Evolutionary conservation across 768 basidiomycete species (phyloP).

Genomic region (Podaxis mareebaensis): DNA sequence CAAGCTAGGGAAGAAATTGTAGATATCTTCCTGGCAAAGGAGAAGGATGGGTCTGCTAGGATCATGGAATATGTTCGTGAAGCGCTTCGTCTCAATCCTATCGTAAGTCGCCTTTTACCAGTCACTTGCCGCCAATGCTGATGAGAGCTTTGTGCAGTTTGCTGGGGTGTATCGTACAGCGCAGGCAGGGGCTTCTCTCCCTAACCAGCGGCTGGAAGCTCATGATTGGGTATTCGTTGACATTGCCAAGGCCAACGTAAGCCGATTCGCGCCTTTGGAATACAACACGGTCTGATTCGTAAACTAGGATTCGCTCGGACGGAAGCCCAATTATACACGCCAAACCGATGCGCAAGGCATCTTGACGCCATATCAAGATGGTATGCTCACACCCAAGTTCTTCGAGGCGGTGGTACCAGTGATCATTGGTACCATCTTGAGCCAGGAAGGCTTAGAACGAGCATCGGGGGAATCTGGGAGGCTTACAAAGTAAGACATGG

Average conservation of each 20-base stretch:
- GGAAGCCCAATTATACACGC: constrained; percentile 23
- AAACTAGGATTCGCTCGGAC: constrained; percentile 5
- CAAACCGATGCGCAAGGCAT: constrained; percentile 27
- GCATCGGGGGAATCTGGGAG: constrained; percentile 38
- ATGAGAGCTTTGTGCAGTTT: constrained; percentile 26
- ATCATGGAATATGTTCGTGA: constrained; percentile 46
- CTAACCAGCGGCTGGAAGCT: constrained; percentile 22
- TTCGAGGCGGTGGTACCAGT: constrained; percentile 43
- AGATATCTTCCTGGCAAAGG: constrained; percentile 28
- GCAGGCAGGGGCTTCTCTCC: constrained; percentile 27
- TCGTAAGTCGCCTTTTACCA: constrained; percentile 24
- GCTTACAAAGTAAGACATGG: constrained; percentile 34
- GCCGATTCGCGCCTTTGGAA: neutral
- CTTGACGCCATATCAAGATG: constrained; percentile 16
- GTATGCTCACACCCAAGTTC: constrained; percentile 37
- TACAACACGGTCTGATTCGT: neutral
- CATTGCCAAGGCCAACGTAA: constrained; percentile 38
- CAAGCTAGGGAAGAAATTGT: constrained; percentile 42
- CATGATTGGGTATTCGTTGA: constrained; percentile 36
- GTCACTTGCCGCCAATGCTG: neutral
- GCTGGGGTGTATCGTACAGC: constrained; percentile 44
- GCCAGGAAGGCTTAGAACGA: constrained; percentile 39
- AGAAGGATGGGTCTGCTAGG: constrained; percentile 25
- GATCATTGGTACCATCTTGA: constrained; percentile 46
- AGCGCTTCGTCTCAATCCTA: constrained; percentile 45